Percentiles rank a stretch among this genome's conserved stretches.
Evolutionary conservation across 2,329 filamentous ascomycete species (phyloP).

Genomic region (Colletotrichum limetticola): DNA sequence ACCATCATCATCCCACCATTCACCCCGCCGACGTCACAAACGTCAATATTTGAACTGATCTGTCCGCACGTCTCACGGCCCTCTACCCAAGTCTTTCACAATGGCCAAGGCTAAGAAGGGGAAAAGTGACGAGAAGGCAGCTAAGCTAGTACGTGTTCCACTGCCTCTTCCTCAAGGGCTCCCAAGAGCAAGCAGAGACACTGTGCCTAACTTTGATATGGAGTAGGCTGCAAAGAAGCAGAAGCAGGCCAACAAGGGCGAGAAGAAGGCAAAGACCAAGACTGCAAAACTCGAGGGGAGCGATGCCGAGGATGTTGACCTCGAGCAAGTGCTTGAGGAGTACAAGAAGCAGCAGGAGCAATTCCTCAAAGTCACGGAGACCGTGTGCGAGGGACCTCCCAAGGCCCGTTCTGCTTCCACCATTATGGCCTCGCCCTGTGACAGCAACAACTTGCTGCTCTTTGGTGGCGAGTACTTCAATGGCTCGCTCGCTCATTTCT

Average conservation of each 20-base stretch:
- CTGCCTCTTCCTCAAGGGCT: background rate
- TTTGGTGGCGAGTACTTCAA: slow-evolving; percentile 98
- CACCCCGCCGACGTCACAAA: slow-evolving; percentile 34
- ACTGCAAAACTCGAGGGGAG: slow-evolving; percentile 80
- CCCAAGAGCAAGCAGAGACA: background rate
- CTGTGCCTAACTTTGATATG: slow-evolving; percentile 37
- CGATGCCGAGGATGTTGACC: slow-evolving; percentile 90
- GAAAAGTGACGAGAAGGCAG: slow-evolving; percentile 59
- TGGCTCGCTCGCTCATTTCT: slow-evolving; percentile 82
- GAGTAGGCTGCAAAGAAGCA: slow-evolving; percentile 69
- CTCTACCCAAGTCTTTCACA: background rate
- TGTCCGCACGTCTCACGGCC: background rate
- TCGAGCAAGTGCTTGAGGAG: slow-evolving; percentile 92
- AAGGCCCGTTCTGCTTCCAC: slow-evolving; percentile 82
- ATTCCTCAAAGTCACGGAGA: slow-evolving; percentile 93
- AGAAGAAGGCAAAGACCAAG: slow-evolving; percentile 83
- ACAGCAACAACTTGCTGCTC: slow-evolving; percentile 87
- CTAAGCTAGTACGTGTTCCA: slow-evolving; percentile 53
- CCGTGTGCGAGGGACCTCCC: slow-evolving; percentile 75
- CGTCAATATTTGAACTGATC: slow-evolving; percentile 3
- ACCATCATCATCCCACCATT: slow-evolving; percentile 27
- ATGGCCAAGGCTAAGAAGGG: slow-evolving; percentile 66
- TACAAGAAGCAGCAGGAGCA: slow-evolving; percentile 94
- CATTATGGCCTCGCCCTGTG: slow-evolving; percentile 85
- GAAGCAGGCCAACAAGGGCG: slow-evolving; percentile 90